Base-by-base conservation (phyloP, 768 basidiomycete species). In the Naganishia vaughanmartiniae region DNA sequence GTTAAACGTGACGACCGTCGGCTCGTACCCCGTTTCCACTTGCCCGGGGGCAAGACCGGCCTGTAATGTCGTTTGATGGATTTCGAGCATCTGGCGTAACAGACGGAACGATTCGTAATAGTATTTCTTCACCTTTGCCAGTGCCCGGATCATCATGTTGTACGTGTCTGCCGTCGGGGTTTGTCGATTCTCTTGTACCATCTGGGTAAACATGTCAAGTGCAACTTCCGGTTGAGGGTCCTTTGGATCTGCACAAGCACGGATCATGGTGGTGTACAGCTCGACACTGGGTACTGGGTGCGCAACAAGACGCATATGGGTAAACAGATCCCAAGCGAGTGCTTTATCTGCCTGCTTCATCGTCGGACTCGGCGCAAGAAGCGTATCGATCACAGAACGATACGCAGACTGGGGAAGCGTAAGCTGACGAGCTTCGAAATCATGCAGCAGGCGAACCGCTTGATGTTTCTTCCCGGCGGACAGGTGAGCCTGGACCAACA, bases 281-380 rank as follows among this genome's bases (percentile, higher is more conserved):
- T 84, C 80, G 17, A 84, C 84, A 72, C 90, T 87, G 0, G 94
- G 93, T 4, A 83, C 82, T 0, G 92, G 88, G 78, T 98, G 93
- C 0, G 95, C 92, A 17, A 91, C 90, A 72, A 96, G 93, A 55
- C 95, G 91, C 91, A 96, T 94, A 80, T 99, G 95, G 1, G 90
- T 84, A 80, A 92, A 97, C 48, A 97, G 86, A 77, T 98, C 92
- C 92, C 92, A 96, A 2, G 91, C 94, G 71, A 91, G 89, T 0
- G 90, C 89, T 36, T 86, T 86, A 39, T 36, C 72, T 71, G 45
- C 75, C 74, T 74, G 74, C 36, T 75, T 72, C 66, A 72, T 72
- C 6, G 76, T 73, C 69, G 83, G 31, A 83, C 82, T 70, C 0
- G 79, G 70, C 2, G 75, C 30, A 26, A 81, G 76, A 19, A 82